A percentile compares a stretch with the other conserved stretches of the same genome.
Evolutionary conservation across 179 eudicot genomes (phyloP).

Genomic region (Silene coronaria): DNA sequence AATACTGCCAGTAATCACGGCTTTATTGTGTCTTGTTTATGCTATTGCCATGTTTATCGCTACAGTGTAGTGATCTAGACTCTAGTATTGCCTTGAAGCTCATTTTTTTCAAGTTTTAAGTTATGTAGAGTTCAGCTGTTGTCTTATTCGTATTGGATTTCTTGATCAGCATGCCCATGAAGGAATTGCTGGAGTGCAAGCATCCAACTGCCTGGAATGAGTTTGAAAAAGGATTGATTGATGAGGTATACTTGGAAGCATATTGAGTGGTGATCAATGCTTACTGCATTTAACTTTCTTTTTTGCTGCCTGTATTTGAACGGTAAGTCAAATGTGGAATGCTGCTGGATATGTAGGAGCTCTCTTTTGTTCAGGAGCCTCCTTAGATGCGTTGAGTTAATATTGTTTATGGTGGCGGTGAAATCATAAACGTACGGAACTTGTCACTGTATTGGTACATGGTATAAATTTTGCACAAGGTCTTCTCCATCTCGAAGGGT

Average conservation of each 20-base stretch:
- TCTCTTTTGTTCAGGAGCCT: background rate
- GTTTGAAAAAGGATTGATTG: constrained; percentile 77
- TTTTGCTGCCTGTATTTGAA: constrained; percentile 15
- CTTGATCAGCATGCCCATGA: constrained; percentile 65
- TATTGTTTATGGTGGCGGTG: background rate
- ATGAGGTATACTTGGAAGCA: constrained; percentile 49
- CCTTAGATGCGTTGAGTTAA: background rate
- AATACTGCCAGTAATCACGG: background rate
- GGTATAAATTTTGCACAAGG: background rate
- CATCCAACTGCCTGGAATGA: constrained; percentile 93
- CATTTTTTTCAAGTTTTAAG: background rate
- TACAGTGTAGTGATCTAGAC: background rate
- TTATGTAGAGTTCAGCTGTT: constrained; percentile 11
- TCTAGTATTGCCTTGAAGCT: constrained; percentile 10
- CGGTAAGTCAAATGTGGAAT: background rate
- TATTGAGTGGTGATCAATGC: background rate
- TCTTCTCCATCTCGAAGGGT: background rate
- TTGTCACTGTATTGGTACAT: background rate
- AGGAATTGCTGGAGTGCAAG: constrained; percentile 79
- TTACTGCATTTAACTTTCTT: background rate
- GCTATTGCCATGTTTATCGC: background rate
- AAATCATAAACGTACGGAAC: background rate
- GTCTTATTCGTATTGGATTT: constrained; percentile 19
- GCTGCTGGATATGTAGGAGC: background rate
- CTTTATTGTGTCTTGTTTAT: background rate